Base-by-base conservation (phyloP, 106 monocot genomes). In the Platanthera zijinensis region DNA sequence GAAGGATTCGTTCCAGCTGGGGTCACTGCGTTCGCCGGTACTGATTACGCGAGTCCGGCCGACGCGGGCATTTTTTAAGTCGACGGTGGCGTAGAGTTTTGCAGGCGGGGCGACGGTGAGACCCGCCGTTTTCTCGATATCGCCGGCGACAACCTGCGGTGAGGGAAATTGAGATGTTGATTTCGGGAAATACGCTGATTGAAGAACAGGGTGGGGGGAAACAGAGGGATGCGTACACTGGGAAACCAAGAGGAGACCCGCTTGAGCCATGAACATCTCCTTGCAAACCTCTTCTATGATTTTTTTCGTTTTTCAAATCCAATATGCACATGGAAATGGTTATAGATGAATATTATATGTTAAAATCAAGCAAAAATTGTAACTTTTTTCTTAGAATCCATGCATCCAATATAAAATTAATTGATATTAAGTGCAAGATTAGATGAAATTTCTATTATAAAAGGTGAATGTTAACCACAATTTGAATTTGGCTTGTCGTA, bases 261-360 rank as follows among this genome's bases (percentile, higher is more conserved):
- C 69, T 74, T 80, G 69, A 80, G 75, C 75, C 80, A 80, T 68
- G 80, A 80, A 51, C 68, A 75, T 75, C 75, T 39, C 66, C 18
- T 80, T 50, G 50, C 48, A 0, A 56, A 28, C 68, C 74, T 28
- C 75, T 56, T 52, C 69, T 19, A 7, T 32, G 68, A 63, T 11
- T 8, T 54, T 72, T 72, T 72, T 50, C 1, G 5, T 30, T 72
- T n/a, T 50, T 17, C 46, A 39, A 10, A 12, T 59, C 7, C 13
- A 46, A 69, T 13, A 15, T 0, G 69, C 47, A 46, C 14, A 6
- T 70, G 3, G 48, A 48, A 47, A 70, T 48, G 67, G 2, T 67
- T 21, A 53, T 32, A 32, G 32, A 32, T 32, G 32, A 32, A n/a
- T n/a, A 1, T 32, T 32, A 32, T 2, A 32, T 32, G 32, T 1